Evolutionary conservation across 2,329 filamentous ascomycete genomes (phyloP).

Genomic region (Fusarium albosuccineum): DNA sequence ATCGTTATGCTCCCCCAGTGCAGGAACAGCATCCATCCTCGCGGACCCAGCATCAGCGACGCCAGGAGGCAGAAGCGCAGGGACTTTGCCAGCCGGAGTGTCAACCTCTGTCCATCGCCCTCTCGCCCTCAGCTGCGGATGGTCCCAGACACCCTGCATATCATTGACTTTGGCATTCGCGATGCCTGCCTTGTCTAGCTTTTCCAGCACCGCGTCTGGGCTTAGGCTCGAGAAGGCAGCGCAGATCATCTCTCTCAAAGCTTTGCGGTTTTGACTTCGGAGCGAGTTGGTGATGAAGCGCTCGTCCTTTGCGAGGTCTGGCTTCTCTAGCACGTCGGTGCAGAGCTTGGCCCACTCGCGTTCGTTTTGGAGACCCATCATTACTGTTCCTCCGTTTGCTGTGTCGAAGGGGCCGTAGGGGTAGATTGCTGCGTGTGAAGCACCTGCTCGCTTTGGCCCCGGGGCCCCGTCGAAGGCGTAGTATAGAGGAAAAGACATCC

Average conservation of each 20-base stretch:
- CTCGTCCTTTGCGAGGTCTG: constrained; percentile 57
- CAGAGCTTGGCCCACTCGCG: constrained; percentile 67
- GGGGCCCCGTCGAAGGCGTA: constrained; percentile 62
- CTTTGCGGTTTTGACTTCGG: constrained; percentile 60
- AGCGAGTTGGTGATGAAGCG: constrained; percentile 63
- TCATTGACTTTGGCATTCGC: constrained; percentile 69
- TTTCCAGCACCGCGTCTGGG: constrained; percentile 55
- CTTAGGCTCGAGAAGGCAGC: constrained; percentile 55
- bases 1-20: constrained; percentile 60
- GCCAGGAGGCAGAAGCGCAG: constrained; percentile 64
- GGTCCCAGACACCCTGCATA: constrained; percentile 67
- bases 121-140: constrained; percentile 65
- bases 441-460: constrained; percentile 60
- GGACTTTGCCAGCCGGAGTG: constrained; percentile 60
- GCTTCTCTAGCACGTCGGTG: constrained; percentile 57
- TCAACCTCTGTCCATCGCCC: constrained; percentile 64
- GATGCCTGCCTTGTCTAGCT: constrained; percentile 62
- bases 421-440: constrained; percentile 67
- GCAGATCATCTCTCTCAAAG: constrained; percentile 60
- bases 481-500: constrained; percentile 70
- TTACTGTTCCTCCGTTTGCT: constrained; percentile 61
- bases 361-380: constrained; percentile 70
- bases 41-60: constrained; percentile 42
- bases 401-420: constrained; percentile 69
- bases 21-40: constrained; percentile 60